Evolutionary conservation across 192 early-diverging fungal species (phyloP).

Genomic region (Coemansia sp.): DNA sequence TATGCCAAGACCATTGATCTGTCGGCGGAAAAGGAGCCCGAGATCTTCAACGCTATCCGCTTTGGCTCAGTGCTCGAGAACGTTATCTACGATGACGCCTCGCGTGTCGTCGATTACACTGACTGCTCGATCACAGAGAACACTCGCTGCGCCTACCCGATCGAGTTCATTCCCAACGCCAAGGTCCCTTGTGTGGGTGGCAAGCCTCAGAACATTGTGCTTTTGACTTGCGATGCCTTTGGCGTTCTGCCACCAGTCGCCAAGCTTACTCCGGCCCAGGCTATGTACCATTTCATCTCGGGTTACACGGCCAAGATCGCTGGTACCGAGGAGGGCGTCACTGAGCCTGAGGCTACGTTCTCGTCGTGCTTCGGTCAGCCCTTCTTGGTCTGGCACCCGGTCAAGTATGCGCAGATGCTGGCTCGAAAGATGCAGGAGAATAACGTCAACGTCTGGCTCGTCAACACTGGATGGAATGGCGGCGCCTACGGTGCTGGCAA

Average conservation of each 20-base stretch:
- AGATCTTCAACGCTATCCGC: conserved; percentile 95
- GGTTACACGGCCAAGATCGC: conserved; percentile 99
- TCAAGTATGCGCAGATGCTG: conserved; percentile 93
- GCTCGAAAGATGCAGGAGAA: conserved; percentile 92
- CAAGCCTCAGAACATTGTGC: conserved; percentile 93
- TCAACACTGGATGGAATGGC: conserved; percentile 98
- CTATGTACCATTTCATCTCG: conserved; percentile 97
- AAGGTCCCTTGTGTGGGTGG: conserved; percentile 89
- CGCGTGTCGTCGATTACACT: conserved; percentile 65
- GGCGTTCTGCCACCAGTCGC: conserved; percentile 93
- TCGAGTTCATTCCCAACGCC: conserved; percentile 92
- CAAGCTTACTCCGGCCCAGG: conserved; percentile 82
- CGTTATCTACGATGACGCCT: conserved; percentile 77
- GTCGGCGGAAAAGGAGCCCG: conserved; percentile 95
- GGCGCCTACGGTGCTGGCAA: conserved; percentile 87
- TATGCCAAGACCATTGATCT: conserved; percentile 98
- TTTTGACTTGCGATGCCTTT: conserved; percentile 96
- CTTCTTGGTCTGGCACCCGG: conserved; percentile 96
- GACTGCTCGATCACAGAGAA: conserved; percentile 84
- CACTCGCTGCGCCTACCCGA: conserved; percentile 95
- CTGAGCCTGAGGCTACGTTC: conserved; percentile 90
- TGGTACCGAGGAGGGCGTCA: conserved; percentile 93
- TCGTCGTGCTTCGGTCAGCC: conserved; percentile 92
- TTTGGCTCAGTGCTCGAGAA: conserved; percentile 95
- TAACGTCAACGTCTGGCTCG: conserved; percentile 86